phyloP scores from a whole-genome alignment of 1,284 basidiomycete genomes.

The Vanrija sp. region DNA sequence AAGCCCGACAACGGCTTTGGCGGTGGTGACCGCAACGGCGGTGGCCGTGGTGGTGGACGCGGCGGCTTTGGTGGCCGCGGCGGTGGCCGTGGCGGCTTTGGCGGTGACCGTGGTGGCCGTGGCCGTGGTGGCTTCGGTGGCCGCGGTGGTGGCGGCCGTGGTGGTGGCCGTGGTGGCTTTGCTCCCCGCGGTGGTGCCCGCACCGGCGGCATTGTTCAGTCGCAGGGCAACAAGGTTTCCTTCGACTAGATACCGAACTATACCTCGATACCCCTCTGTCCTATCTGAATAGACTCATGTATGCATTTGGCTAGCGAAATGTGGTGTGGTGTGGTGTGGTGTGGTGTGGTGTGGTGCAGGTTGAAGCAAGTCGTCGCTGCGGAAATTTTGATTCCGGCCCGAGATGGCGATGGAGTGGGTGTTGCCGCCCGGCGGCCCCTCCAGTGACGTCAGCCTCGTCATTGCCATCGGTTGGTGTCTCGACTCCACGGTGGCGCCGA shows the following conservation, averaged over 20 bases:
- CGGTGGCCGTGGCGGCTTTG: constrained; percentile 38
- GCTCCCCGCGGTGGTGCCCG: constrained; percentile 53
- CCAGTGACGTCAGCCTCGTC: no score
- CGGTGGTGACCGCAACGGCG: constrained; percentile 45
- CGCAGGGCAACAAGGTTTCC: constrained; percentile 76
- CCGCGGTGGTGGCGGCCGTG: constrained; percentile 54
- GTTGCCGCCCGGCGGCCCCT: no score
- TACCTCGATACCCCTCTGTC: no score
- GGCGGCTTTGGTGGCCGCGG: constrained; percentile 45
- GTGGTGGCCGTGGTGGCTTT: constrained; percentile 47
- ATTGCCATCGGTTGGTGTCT: no score
- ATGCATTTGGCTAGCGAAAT: constrained; percentile 2
- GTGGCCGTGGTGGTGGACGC: constrained; percentile 34
- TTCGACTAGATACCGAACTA: constrained; percentile 63
- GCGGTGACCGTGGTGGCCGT: constrained; percentile 16
- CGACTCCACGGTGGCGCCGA: no score
- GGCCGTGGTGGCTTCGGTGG: constrained; percentile 51
- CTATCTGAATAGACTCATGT: constrained; percentile 7
- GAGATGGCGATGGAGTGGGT: no score
- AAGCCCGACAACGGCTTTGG: constrained; percentile 55
- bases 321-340: no score
- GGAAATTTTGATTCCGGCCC: no score
- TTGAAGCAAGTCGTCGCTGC: no score
- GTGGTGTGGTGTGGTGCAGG: no score
- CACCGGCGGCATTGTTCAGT: constrained; percentile 67